Evolutionary conservation across 169 alveolate species (phyloP), one percentile per base, ranked within the genome.

Genomic region (Plasmodium vivax): DNA sequence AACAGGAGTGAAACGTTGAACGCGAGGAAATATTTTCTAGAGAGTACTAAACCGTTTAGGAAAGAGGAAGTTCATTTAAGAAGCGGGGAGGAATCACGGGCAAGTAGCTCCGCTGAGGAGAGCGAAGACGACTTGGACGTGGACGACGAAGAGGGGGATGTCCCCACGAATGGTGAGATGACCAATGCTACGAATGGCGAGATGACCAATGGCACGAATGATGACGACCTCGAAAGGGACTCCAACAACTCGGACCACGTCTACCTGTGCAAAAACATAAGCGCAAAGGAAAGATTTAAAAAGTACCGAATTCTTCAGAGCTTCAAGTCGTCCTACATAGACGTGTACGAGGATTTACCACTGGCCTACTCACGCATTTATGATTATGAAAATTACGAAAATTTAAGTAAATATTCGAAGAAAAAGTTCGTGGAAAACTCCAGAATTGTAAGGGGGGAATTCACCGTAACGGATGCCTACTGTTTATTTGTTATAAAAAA

Each of bases 281-380:
- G 84, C 34, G 94, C 98, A 14, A 96, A 96, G 91, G 98, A 96
- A 47, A 95, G 99, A 83, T 98, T 98, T 90, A 96, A 93, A 32
- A 97, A 96, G 92, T 98, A 98, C 96, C 93, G 99, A 91, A 98
- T 98, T 23, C 92, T 98, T 41, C 97, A 97, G 72, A 97, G 98
- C 88, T 96, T 98, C 79, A 97, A 97, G 84, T 97, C 98, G 36
- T 97, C 98, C 54, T 96, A 96, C 51, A 98, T 99, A 98, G 99
- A 98, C 93, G 99, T 99, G n/a, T 98, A 96, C 84, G 99, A 97
- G 77, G 98, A 98, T 72, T 96, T 98, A 27, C 99, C 99, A 14
- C 85, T 94, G 56, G 98, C 96, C 51, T 98, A 98, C 82, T 96
- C 98, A 34, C 96, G 98, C 68, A 96, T 98, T 77, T 98, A 97